Evolutionary conservation across 768 basidiomycete genomes (phyloP).

Genomic region (Suillus paluster): DNA sequence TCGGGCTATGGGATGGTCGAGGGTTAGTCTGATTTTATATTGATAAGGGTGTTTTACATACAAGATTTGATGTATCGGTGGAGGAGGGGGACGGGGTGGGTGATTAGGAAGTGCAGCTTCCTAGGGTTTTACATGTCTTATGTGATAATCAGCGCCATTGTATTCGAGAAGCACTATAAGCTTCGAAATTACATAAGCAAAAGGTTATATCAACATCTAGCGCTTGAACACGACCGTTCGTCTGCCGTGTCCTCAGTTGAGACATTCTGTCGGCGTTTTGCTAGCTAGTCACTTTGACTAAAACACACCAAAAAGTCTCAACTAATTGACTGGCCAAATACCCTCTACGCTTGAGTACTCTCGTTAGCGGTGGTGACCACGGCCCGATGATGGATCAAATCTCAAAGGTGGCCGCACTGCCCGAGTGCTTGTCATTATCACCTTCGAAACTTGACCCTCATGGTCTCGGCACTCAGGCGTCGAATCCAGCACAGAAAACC

Average conservation of each 20-base stretch:
- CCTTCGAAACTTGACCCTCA: not conserved
- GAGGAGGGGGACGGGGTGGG: not conserved
- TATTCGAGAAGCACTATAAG: not conserved
- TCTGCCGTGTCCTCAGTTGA: too few relatives aligned
- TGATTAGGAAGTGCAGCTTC: not conserved
- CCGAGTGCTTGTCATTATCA: not conserved
- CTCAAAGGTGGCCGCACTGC: too few relatives aligned
- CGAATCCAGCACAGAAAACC: not conserved
- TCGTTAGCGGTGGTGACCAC: not conserved
- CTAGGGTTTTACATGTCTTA: not conserved
- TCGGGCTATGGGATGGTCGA: not conserved
- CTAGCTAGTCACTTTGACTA: too few relatives aligned
- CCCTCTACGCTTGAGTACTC: too few relatives aligned
- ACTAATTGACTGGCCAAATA: not conserved
- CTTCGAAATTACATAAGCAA: not conserved
- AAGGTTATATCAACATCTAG: not conserved
- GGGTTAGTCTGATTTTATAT: not conserved
- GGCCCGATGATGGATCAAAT: slow-evolving; percentile 1
- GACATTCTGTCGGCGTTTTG: too few relatives aligned
- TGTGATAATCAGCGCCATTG: not conserved
- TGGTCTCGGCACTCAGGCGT: not conserved
- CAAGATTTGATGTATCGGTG: not conserved
- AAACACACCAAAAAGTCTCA: not conserved
- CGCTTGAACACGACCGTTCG: too few relatives aligned
- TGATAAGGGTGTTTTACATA: not conserved